phyloP scores from a whole-genome alignment of 768 basidiomycete species.

The Trametes cingulata region DNA sequence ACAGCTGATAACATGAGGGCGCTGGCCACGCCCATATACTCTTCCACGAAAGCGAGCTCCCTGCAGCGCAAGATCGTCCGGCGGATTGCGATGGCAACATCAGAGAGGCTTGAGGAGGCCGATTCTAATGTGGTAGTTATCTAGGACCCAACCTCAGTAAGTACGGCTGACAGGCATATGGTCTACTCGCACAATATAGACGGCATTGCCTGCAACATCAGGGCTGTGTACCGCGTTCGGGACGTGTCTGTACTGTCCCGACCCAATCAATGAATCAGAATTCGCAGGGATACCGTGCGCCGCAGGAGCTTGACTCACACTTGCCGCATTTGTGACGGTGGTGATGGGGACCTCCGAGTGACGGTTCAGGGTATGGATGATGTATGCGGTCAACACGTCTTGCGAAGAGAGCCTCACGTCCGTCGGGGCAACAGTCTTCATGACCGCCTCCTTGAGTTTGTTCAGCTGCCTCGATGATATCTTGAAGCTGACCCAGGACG shows the following conservation, averaged over 20 bases:
- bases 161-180: neutral
- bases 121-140: neutral
- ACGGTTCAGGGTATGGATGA: slow-evolving; percentile 28
- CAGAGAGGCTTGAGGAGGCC: neutral
- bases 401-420: slow-evolving; percentile 27
- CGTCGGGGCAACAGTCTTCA: neutral
- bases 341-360: slow-evolving; percentile 16
- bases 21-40: slow-evolving; percentile 20
- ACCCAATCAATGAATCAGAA: neutral
- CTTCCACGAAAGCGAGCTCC: slow-evolving; percentile 7
- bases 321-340: slow-evolving; percentile 31
- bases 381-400: slow-evolving; percentile 34
- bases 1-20: slow-evolving; percentile 12
- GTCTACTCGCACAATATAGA: slow-evolving; percentile 15
- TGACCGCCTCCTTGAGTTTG: neutral
- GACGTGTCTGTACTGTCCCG: slow-evolving; percentile 13
- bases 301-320: slow-evolving; percentile 24
- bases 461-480: neutral
- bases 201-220: slow-evolving; percentile 18
- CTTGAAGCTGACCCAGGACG: slow-evolving; percentile 4
- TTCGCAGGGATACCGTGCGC: too few species aligned
- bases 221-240: slow-evolving; percentile 13
- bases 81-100: slow-evolving; percentile 3
- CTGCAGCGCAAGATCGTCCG: slow-evolving; percentile 2
- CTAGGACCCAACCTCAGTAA: neutral